Percentiles rank a stretch among this genome's conserved stretches.
Evolutionary conservation across 176 grass and related monocot species (phyloP).

Genomic region (Olyra latifolia): DNA sequence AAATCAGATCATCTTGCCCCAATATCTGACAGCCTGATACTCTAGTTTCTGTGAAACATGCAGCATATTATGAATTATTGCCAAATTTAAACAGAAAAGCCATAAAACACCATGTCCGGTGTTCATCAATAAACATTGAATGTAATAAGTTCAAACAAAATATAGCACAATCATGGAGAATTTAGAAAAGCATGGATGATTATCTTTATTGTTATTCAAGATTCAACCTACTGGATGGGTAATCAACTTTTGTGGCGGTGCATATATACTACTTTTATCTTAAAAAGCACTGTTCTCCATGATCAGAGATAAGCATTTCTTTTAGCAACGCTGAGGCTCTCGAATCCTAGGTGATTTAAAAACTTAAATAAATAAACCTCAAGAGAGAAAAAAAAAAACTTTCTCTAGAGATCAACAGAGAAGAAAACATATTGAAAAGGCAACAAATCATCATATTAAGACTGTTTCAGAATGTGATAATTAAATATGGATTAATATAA

Average conservation of each 20-base stretch:
- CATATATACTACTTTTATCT: slow-evolving; percentile 9
- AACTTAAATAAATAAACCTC: not conserved
- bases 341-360: slow-evolving; percentile 13
- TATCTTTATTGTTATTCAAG: not conserved
- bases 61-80: not conserved
- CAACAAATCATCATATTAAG: slow-evolving; percentile 1
- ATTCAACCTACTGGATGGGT: slow-evolving; percentile 11
- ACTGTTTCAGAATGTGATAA: not conserved
- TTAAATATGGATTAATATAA: slow-evolving; percentile 18
- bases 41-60: not conserved
- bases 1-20: slow-evolving; percentile 19
- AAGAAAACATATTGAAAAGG: slow-evolving; percentile 12
- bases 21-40: not conserved
- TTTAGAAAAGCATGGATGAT: slow-evolving; percentile 19
- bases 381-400: not conserved
- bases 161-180: not conserved
- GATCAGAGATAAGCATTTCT: slow-evolving; percentile 16
- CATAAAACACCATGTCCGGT: not conserved
- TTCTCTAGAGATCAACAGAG: slow-evolving; percentile 5
- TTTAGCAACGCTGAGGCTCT: not conserved
- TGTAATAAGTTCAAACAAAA: not conserved
- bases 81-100: not conserved
- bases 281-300: not conserved
- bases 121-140: slow-evolving; percentile 13
- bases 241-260: not conserved